These are phyloP conservation scores for Exophiala lecanii-corni DNA, from an alignment of 2,329 filamentous ascomycete species.

Conservation along the genomic window DNA sequence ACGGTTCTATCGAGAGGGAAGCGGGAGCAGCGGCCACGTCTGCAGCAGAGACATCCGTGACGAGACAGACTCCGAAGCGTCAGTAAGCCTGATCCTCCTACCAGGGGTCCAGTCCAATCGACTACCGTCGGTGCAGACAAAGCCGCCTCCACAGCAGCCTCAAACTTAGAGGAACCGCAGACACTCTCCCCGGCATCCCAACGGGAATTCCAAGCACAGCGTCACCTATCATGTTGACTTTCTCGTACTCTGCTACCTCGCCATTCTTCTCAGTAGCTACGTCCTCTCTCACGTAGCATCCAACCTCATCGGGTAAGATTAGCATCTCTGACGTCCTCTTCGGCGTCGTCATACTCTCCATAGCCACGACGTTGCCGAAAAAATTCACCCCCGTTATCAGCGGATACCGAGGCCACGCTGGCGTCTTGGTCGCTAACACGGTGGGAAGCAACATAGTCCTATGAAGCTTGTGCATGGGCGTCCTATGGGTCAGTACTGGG, in stretches of 20 bases:
- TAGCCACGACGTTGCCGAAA: constrained; percentile 53
- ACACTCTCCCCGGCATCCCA: neutral
- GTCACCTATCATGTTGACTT: constrained; percentile 38
- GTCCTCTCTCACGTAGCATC: constrained; percentile 45
- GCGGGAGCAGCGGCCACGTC: neutral
- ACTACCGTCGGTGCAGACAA: neutral
- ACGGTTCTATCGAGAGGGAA: no score
- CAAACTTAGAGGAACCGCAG: neutral
- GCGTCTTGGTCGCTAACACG: constrained; percentile 50
- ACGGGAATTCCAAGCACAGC: constrained; percentile 24
- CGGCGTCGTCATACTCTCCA: constrained; percentile 45
- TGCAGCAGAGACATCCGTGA: constrained; percentile 34
- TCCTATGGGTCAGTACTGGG: no score
- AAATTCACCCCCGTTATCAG: constrained; percentile 50
- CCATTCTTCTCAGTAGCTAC: constrained; percentile 45
- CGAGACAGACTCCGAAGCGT: constrained; percentile 4
- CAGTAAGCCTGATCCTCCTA: neutral
- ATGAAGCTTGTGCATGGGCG: constrained; percentile 46
- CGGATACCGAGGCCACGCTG: constrained; percentile 44
- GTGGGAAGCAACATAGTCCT: constrained; percentile 54
- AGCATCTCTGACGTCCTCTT: constrained; percentile 45
- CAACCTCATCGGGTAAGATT: constrained; percentile 38
- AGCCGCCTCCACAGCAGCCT: neutral
- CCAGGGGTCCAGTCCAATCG: neutral
- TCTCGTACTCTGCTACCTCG: constrained; percentile 42